Conservation (phyloP, 1,284 basidiomycete species). For the Cystobasidiaceae sp. region DNA sequence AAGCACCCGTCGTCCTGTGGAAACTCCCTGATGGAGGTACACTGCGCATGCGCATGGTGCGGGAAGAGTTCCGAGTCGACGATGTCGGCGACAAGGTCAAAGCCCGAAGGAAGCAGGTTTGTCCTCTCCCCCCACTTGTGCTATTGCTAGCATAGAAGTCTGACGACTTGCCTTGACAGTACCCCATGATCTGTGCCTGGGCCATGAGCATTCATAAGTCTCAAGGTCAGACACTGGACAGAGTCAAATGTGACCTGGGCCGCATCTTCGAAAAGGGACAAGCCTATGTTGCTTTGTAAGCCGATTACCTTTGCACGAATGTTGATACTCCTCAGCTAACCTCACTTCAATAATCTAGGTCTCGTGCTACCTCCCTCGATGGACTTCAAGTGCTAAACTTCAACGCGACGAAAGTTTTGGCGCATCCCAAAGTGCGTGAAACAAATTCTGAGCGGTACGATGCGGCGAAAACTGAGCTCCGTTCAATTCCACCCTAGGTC, state of each 20-base stretch:
- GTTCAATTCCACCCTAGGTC: background rate
- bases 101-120: conserved; percentile 48
- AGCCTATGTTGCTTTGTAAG: conserved; percentile 80
- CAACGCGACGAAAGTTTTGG: conserved; percentile 64
- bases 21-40: conserved; percentile 56
- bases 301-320: background rate
- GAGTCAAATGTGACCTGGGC: conserved; percentile 61
- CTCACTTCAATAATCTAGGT: conserved; percentile 65
- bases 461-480: background rate
- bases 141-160: too few relatives aligned
- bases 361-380: conserved; percentile 80
- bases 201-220: conserved; percentile 94
- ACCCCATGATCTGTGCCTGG: conserved; percentile 83
- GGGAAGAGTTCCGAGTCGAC: conserved; percentile 79
- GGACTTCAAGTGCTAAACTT: conserved; percentile 88
- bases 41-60: conserved; percentile 58
- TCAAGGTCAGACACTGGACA: conserved; percentile 59
- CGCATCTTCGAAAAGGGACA: conserved; percentile 81
- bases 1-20: conserved; percentile 74
- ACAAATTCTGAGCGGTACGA: background rate
- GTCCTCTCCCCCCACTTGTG: too few relatives aligned
- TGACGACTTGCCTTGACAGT: conserved; percentile 50
- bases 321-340: background rate
- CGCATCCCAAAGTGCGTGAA: conserved; percentile 40
- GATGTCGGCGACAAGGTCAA: conserved; percentile 71